Evolutionary conservation across 2,329 filamentous ascomycete genomes (phyloP), one percentile per base, ranked within the genome.

Genomic region (Alternaria viburni): DNA sequence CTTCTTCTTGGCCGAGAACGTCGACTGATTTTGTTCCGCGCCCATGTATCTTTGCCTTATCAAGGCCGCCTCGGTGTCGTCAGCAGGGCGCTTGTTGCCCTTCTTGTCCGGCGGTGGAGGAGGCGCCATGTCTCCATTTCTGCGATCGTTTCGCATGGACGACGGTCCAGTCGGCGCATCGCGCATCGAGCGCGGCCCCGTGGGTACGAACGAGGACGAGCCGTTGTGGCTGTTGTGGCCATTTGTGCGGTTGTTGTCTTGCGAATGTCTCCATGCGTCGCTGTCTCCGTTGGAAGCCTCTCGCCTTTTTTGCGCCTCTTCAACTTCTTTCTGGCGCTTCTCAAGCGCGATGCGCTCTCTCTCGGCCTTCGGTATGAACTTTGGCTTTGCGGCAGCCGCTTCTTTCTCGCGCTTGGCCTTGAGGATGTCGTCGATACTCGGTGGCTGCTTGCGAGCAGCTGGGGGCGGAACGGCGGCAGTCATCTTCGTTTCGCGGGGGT

Each of bases 1-100:
- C 84, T 98, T 98, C 86, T 98, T 99, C 83, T 96, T 93, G 1
- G 94, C 94, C 0, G 93, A 97, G 76, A 98, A 97, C 41, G 88
- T 97, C 5, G 91, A 94, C 67, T 90, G 88, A 69, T 96, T 96
- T 56, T 92, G 89, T 68, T 97, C 93, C 1, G 93, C 91, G 4
- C 96, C 96, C 87, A 98, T 94, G 76, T 99, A 99, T 65, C 93
- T 86, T 70, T 93, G 89, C 63, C 92, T 87, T 65, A 93, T 88
- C 62, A 96, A 83, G 26, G 90, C 88, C 10, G 90, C 90, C 75
- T 96, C 93, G 10, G 91, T 88, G 51, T 88, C 86, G 61, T 86
- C 85, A 15, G 87, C 78, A 9, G 71, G 67, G n/a, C 77, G 73
- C 61, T 79, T 79, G 25, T 51, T 54, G 6, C 61, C 26, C 26